A percentile compares a stretch with the other conserved stretches of the same genome.
These are phyloP conservation scores for Neltuma alba DNA, from an alignment of 306 rosid species.

Conservation along the genomic window DNA sequence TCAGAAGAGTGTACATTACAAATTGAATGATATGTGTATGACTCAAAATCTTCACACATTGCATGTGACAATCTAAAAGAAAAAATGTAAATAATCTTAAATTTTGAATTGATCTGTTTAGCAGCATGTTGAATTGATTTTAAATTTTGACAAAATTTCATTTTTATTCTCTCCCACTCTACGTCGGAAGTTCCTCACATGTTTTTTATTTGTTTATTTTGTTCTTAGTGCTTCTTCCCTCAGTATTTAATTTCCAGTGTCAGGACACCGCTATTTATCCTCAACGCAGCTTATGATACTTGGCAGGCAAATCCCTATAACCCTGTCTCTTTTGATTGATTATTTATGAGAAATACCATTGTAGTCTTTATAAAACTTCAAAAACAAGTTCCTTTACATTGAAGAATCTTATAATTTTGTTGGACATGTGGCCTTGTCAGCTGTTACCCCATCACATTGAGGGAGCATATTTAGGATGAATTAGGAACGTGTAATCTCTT, in stretches of 20 bases:
- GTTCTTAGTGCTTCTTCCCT: slow-evolving; percentile 80
- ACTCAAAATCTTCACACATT: background rate
- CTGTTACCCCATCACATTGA: slow-evolving; percentile 1
- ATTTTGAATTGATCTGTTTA: background rate
- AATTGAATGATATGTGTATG: background rate
- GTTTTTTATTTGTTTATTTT: background rate
- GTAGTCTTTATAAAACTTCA: background rate
- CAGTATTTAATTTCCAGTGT: slow-evolving; percentile 69
- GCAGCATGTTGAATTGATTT: too few species aligned
- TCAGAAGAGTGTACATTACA: background rate
- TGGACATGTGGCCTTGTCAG: background rate
- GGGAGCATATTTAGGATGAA: background rate
- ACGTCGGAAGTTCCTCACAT: too few species aligned
- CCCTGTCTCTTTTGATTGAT: slow-evolving; percentile 24
- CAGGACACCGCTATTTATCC: slow-evolving; percentile 81
- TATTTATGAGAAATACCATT: background rate
- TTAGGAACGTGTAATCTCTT: slow-evolving; percentile 2
- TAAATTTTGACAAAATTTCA: too few species aligned
- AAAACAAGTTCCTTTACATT: background rate
- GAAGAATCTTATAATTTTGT: slow-evolving; percentile 3
- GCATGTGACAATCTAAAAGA: background rate
- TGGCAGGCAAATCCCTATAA: slow-evolving; percentile 72
- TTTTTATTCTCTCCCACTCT: too few species aligned
- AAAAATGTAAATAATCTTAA: background rate
- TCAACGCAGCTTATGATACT: slow-evolving; percentile 87